Conservation (phyloP, 768 basidiomycete genomes). For the Rhodotorula taiwanensis region DNA sequence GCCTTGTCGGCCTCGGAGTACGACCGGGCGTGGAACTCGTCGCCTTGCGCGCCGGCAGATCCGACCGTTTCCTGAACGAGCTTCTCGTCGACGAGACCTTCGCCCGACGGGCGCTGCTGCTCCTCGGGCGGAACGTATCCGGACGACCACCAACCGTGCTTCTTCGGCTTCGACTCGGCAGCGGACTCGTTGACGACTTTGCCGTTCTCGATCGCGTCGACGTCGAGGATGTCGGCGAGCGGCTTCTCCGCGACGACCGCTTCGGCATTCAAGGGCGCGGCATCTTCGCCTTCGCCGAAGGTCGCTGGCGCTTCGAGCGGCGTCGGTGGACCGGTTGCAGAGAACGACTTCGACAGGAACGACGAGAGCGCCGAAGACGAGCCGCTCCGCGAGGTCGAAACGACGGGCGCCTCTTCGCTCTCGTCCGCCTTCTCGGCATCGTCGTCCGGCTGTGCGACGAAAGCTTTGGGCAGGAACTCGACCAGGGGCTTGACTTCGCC, state of each 20-base stretch:
- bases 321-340: neutral
- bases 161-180: too few relatives aligned
- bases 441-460: neutral
- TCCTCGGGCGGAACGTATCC: neutral
- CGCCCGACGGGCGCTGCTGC: neutral
- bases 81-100: neutral
- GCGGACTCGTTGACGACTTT: constrained; percentile 8
- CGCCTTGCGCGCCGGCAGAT: constrained; percentile 12
- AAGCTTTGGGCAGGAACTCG: neutral
- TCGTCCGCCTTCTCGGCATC: neutral
- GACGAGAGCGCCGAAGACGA: constrained; percentile 5
- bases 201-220: constrained; percentile 5
- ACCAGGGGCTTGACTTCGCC: neutral
- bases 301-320: neutral
- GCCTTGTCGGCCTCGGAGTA: neutral
- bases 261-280: constrained; percentile 1
- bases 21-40: constrained; percentile 10
- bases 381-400: neutral
- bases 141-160: constrained; percentile 14
- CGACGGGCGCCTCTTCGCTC: neutral
- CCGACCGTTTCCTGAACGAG: neutral
- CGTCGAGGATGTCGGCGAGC: constrained; percentile 20
- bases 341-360: constrained; percentile 16
- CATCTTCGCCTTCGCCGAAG: neutral
- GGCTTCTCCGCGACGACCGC: constrained; percentile 7